Base-by-base conservation (phyloP, 2,329 filamentous ascomycete genomes). In the Scleromitrula shiraiana region DNA sequence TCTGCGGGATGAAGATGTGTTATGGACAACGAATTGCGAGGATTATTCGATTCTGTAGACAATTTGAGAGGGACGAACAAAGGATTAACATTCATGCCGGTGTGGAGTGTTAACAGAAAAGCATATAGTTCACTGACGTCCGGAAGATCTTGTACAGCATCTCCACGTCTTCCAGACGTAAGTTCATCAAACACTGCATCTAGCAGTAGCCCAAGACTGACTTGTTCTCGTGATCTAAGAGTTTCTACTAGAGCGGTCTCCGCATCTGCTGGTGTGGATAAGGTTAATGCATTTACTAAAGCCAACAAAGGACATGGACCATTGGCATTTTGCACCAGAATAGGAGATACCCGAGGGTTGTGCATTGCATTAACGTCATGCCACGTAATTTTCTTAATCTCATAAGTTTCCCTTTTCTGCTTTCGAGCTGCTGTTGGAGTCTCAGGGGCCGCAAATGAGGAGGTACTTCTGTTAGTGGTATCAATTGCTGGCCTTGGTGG, bases 61-160 rank as follows among this genome's bases (percentile, higher is more conserved):
- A 68, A 62, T 0, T 71, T 74, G 2, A 87, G 76, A 6, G 35
- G 23, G 7, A 94, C 75, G 54, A 95, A 93, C 17, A 85, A 80
- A 2, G 93, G 93, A 56, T 98, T 98, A 49, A 97, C 91, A 60
- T 97, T 98, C 87, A 98, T 95, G 30, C 93, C 93, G 0, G 90
- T 97, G 58, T 96, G 88, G 2, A 98, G 70, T 37, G 88, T 86
- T 49, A 93, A 79, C 2, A 98, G 71, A 61, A 98, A 98, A 6
- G 77, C 75, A 64, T 95, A 95, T 1, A 98, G 73, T 50, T 95
- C 90, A 29, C 83, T 78, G 8, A 97, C 84, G 63, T 97, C 93
- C 0, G 91, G 91, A 20, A 97, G 68, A 14, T 80, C 72, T 49
- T 73, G 70, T 1, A 75, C 75, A 2, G 70, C 67, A 40, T 78